phyloP scores from a whole-genome alignment of 495 filamentous ascomycete genomes.

The Trichoderma parareesei region DNA sequence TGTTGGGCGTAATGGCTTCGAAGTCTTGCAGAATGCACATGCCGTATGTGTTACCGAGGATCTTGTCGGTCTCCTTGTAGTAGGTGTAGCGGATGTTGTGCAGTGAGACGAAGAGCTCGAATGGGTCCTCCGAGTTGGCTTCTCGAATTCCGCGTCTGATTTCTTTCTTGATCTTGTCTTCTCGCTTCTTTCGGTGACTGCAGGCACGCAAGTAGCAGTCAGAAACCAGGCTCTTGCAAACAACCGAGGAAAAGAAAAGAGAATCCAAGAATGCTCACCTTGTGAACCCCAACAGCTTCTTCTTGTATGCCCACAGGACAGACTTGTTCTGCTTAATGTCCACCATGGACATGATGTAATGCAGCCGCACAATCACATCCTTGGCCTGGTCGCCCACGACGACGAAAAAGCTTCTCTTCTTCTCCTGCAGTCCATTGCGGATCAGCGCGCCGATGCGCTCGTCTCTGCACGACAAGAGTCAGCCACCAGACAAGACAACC shows the following conservation, averaged over 20 bases:
- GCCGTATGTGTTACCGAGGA: slow-evolving; percentile 95
- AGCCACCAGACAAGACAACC: slow-evolving; percentile 1
- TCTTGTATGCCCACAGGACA: slow-evolving; percentile 99
- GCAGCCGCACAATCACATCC: slow-evolving; percentile 92
- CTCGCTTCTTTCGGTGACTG: slow-evolving; percentile 93
- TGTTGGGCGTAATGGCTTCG: slow-evolving; percentile 93
- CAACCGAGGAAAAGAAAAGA: not conserved
- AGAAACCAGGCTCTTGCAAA: slow-evolving; percentile 3
- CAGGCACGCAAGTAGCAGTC: slow-evolving; percentile 7
- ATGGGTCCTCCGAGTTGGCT: slow-evolving; percentile 91
- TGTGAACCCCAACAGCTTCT: slow-evolving; percentile 89
- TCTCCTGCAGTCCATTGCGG: slow-evolving; percentile 90
- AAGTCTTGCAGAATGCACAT: slow-evolving; percentile 99
- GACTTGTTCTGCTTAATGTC: slow-evolving; percentile 95
- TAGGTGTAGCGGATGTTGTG: slow-evolving; percentile 98
- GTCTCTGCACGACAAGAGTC: slow-evolving; percentile 47
- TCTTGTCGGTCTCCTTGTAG: slow-evolving; percentile 99
- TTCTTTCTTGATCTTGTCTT: slow-evolving; percentile 92
- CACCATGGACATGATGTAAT: slow-evolving; percentile 83
- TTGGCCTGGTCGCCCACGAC: slow-evolving; percentile 94
- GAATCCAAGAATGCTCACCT: slow-evolving; percentile 26
- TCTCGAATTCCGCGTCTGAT: slow-evolving; percentile 94
- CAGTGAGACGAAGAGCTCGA: slow-evolving; percentile 94
- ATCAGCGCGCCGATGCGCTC: slow-evolving; percentile 94
- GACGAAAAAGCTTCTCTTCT: slow-evolving; percentile 96